Percentiles rank a stretch among this genome's conserved stretches.
Conservation (phyloP, 2,329 filamentous ascomycete species). For the Exophiala oligosperma region DNA sequence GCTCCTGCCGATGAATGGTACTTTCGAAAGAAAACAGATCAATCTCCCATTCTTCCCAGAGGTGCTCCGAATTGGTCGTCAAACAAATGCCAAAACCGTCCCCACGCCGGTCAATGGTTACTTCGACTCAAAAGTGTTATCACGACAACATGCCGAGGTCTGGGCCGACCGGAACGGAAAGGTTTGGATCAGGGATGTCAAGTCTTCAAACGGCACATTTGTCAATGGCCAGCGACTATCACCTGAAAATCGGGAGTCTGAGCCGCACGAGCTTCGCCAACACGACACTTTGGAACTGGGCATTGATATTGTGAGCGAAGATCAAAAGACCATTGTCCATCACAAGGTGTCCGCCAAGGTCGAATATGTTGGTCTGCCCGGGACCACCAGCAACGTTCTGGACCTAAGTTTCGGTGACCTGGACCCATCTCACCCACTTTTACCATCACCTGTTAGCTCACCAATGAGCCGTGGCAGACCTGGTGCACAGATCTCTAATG, state of each 20-base stretch:
- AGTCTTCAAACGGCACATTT: constrained; percentile 98
- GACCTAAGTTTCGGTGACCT: constrained; percentile 85
- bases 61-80: constrained; percentile 87
- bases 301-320: constrained; percentile 97
- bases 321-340: constrained; percentile 97
- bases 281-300: constrained; percentile 91
- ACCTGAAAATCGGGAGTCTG: constrained; percentile 91
- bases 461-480: constrained; percentile 67
- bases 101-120: constrained; percentile 90
- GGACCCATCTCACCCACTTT: constrained; percentile 71
- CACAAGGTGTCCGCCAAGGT: constrained; percentile 98
- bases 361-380: constrained; percentile 86
- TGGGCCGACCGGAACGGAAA: constrained; percentile 85
- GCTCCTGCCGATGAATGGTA: constrained; percentile 87
- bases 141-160: constrained; percentile 92
- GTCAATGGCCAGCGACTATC: constrained; percentile 90
- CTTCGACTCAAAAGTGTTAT: constrained; percentile 97
- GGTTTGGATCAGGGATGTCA: constrained; percentile 94
- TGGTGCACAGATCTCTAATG: constrained; percentile 67
- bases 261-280: constrained; percentile 88
- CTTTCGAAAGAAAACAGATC: constrained; percentile 96
- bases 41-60: constrained; percentile 91
- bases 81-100: constrained; percentile 95
- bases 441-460: constrained; percentile 67
- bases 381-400: constrained; percentile 70